Percentiles rank a stretch among this genome's conserved stretches.
These are phyloP conservation scores for Neoarthrinium moseri DNA, from an alignment of 2,329 filamentous ascomycete genomes.

Conservation along the genomic window DNA sequence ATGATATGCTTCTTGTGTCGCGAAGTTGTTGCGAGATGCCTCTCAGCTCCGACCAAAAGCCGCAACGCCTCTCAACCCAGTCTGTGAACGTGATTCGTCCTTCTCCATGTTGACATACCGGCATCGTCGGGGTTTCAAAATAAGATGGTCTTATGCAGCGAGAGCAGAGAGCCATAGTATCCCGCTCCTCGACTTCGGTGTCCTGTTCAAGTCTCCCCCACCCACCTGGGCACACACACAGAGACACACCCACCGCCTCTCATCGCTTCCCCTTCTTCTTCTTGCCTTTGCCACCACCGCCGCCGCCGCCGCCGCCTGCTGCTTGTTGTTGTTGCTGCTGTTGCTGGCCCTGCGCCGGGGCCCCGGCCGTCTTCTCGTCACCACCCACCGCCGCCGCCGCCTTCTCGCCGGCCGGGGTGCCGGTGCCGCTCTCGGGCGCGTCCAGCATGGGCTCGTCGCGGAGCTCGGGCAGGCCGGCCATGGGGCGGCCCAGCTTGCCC, in stretches of 20 bases:
- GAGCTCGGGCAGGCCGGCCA: constrained; percentile 53
- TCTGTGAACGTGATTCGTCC: too few species aligned
- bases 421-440: constrained; percentile 32
- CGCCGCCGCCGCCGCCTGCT: too few species aligned
- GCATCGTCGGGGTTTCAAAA: too few species aligned
- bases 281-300: constrained; percentile 55
- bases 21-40: too few species aligned
- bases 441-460: constrained; percentile 43
- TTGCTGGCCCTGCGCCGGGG: constrained; percentile 24
- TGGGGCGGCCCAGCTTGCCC: constrained; percentile 70
- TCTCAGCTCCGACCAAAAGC: too few species aligned
- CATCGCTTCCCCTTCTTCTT: constrained; percentile 72
- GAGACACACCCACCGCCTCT: too few species aligned
- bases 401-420: constrained; percentile 25
- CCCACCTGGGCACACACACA: neutral
- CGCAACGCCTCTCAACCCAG: too few species aligned
- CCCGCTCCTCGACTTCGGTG: neutral
- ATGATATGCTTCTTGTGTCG: too few species aligned
- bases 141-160: too few species aligned
- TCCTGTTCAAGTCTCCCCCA: neutral
- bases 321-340: constrained; percentile 15
- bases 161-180: too few species aligned
- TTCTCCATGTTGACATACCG: too few species aligned
- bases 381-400: constrained; percentile 16
- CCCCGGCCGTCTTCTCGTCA: constrained; percentile 18